Base-by-base conservation (phyloP, 805 yeast genomes). In the Blastobotrys mokoenaii region DNA sequence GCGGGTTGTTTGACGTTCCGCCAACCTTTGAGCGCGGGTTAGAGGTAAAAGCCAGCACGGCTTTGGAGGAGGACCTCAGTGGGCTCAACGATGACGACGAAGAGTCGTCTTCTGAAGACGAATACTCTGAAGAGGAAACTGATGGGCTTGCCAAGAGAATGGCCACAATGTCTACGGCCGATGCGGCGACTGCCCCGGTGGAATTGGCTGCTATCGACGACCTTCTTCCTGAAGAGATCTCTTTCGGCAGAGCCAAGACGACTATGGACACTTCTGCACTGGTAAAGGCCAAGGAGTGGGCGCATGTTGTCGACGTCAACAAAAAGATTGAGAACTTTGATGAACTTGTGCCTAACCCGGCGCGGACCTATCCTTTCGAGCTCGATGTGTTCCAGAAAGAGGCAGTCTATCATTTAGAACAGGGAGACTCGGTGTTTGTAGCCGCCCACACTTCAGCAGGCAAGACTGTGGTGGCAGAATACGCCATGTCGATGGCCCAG, bases 361-460 rank as follows among this genome's bases (percentile, higher is more conserved):
- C 98, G 0, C 70, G 96, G 43, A 78, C 73, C 37, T 93, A 95
- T 93, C 97, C 98, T 0, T 93, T 93, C 58, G 90, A 88, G 61
- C 71, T 93, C 40, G 99, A 93, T 66, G 81, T 84, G 30, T 93
- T 93, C 66, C 99, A 93, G 62, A 88, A 93, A 59, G 97, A 93
- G 65, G 98, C 99, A 0, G 84, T 93, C 0, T 93, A 84, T 59
- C 97, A 89, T 64, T 70, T 93, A 49, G 99, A 93, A 59, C 96
- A 88, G 63, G 97, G 97, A 33, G 98, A 93, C 59, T 90, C 97
- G 6, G 99, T 93, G 2, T 93, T 93, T 65, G 96, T 93, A 2
- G 97, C 97, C 2, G 99, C 99, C 0, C 98, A 90, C 63, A 90
- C 98, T 0, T 90, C 97, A 2, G 98, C 98, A 0, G 98, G 98